Percentiles rank a stretch among this genome's conserved stretches.
Conservation (phyloP, 164 flowering plant genomes). For the Houttuynia cordata region DNA sequence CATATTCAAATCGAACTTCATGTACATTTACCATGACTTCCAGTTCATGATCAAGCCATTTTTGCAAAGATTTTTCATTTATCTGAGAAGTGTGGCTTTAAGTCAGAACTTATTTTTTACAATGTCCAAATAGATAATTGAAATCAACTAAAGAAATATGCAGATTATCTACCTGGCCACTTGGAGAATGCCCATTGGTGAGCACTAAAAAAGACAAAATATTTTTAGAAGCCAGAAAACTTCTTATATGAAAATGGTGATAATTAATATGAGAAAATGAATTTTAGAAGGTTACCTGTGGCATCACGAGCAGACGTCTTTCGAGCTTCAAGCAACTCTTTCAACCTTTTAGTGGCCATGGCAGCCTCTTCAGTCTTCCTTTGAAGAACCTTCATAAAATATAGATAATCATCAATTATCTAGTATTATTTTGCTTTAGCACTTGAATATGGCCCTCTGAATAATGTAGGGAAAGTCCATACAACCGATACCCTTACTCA, state of each 20-base stretch:
- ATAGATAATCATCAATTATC: not conserved
- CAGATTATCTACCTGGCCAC: conserved; percentile 59
- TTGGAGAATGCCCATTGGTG: conserved; percentile 51
- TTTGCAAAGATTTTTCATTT: conserved; percentile 84
- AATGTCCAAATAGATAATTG: not conserved
- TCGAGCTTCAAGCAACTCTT: conserved; percentile 92
- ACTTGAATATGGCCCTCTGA: no score
- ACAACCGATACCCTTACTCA: no score
- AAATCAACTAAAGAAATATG: not conserved
- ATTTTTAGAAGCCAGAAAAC: conserved; percentile 3
- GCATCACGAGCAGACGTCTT: conserved; percentile 73
- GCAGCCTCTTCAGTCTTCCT: conserved; percentile 99
- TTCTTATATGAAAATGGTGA: not conserved
- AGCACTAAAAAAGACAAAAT: conserved; percentile 21
- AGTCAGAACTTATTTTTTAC: conserved; percentile 6
- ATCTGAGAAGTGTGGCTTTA: conserved; percentile 22
- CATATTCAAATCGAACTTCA: conserved; percentile 95
- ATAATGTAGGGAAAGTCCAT: no score
- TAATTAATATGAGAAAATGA: not conserved
- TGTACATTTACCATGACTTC: conserved; percentile 98
- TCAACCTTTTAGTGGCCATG: conserved; percentile 95
- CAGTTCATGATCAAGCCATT: conserved; percentile 96
- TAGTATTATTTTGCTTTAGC: not conserved
- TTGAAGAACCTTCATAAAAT: conserved; percentile 64
- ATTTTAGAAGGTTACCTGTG: conserved; percentile 33